These are phyloP conservation scores for Sordariomycetes sp. DNA, from an alignment of 2,329 filamentous ascomycete genomes.

Conservation along the genomic window DNA sequence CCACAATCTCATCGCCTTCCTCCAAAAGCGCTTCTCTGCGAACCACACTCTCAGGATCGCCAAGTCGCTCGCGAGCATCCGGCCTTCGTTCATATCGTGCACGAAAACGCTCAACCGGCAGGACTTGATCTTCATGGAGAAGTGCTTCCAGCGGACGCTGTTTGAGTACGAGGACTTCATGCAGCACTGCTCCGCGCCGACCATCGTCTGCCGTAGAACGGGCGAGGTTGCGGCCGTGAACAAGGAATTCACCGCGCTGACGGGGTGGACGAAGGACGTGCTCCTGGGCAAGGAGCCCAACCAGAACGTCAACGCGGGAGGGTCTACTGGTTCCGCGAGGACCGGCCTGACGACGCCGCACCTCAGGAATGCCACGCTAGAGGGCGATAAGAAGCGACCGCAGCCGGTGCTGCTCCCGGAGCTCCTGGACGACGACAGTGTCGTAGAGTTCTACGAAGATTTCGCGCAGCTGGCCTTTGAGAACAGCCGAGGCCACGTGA, in stretches of 20 bases:
- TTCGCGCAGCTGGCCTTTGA: conserved; percentile 89
- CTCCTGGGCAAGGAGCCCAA: conserved; percentile 82
- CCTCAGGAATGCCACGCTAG: conserved; percentile 31
- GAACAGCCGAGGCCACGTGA: conserved; percentile 77
- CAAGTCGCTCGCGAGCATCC: conserved; percentile 77
- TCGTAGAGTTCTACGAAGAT: conserved; percentile 92
- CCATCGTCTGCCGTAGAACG: conserved; percentile 81
- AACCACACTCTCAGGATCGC: conserved; percentile 75
- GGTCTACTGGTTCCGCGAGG: conserved; percentile 26
- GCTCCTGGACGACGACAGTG: conserved; percentile 84
- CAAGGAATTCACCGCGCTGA: conserved; percentile 93
- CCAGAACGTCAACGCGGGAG: conserved; percentile 70
- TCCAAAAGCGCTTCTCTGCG: conserved; percentile 67
- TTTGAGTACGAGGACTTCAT: conserved; percentile 93
- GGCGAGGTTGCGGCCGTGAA: conserved; percentile 93
- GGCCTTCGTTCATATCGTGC: conserved; percentile 86
- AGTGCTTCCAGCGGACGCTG: conserved; percentile 85
- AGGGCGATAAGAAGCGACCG: conserved; percentile 34
- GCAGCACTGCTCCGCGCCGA: conserved; percentile 78
- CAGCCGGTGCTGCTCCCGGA: conserved; percentile 87
- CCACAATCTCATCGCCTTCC: conserved; percentile 73
- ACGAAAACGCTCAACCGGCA: conserved; percentile 80
- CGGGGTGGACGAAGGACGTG: conserved; percentile 87
- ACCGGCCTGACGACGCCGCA: conserved; percentile 39
- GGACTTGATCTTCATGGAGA: conserved; percentile 95